Percentiles rank a stretch among this genome's conserved stretches.
These are phyloP conservation scores for Ceratobasidium sp. DNA, from an alignment of 1,284 basidiomycete genomes.

Conservation along the genomic window DNA sequence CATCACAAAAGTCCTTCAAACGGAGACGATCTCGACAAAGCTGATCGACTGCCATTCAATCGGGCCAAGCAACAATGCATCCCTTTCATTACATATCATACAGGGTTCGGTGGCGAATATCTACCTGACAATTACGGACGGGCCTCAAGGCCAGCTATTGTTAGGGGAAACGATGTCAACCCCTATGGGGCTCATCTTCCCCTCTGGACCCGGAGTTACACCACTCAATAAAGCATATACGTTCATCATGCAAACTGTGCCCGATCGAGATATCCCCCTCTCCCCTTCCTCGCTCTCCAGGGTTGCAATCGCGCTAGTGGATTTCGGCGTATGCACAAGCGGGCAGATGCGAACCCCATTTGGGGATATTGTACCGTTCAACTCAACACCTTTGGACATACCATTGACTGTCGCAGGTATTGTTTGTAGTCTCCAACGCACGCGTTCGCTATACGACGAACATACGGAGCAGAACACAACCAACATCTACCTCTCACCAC, in stretches of 20 bases:
- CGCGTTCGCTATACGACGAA: background rate
- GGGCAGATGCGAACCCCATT: slow-evolving; percentile 14
- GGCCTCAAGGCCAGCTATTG: background rate
- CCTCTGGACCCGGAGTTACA: background rate
- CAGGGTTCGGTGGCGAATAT: background rate
- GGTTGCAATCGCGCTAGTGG: background rate
- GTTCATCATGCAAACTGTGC: background rate
- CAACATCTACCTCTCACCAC: background rate
- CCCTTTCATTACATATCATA: background rate
- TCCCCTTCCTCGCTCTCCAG: background rate
- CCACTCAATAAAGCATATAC: slow-evolving; percentile 9
- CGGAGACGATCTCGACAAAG: background rate
- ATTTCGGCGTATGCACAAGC: background rate
- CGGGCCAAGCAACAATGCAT: background rate
- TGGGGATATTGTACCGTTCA: background rate
- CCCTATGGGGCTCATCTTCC: background rate
- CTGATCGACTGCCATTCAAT: slow-evolving; percentile 9
- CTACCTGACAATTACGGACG: background rate
- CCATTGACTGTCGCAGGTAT: slow-evolving; percentile 8
- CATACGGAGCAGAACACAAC: background rate
- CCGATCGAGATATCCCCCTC: no score
- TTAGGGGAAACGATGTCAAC: background rate
- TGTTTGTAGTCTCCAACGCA: slow-evolving; percentile 8
- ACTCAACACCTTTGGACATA: background rate
- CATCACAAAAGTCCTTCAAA: background rate